Evolutionary conservation across 495 filamentous ascomycete species (phyloP).

Genomic region (Tuber borchii): DNA sequence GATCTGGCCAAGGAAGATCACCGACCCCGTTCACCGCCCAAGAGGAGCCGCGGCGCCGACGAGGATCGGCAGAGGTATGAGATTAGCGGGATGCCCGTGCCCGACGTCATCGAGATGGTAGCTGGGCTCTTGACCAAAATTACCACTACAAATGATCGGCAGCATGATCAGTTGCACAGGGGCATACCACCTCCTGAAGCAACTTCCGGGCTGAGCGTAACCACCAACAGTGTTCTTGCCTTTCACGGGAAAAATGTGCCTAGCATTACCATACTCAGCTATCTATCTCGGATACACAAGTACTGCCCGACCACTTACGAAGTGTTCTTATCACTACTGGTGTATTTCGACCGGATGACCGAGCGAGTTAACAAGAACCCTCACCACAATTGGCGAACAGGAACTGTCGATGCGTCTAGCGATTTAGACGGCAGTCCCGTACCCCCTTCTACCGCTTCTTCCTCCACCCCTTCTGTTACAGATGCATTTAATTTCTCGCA

Average conservation of each 20-base stretch:
- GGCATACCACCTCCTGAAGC: slow-evolving; percentile 58
- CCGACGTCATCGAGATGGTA: slow-evolving; percentile 99
- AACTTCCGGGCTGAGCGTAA: slow-evolving; percentile 59
- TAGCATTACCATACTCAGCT: slow-evolving; percentile 93
- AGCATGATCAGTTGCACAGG: slow-evolving; percentile 74
- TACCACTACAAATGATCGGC: slow-evolving; percentile 89
- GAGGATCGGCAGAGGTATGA: slow-evolving; percentile 56
- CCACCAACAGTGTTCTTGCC: slow-evolving; percentile 88
- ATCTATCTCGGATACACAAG: slow-evolving; percentile 93
- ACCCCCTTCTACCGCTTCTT: slow-evolving; percentile 17
- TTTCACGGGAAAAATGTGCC: slow-evolving; percentile 99
- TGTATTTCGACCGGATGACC: slow-evolving; percentile 99
- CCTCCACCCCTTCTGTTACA: slow-evolving; percentile 25
- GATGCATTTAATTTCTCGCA: slow-evolving; percentile 61
- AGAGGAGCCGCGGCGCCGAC: slow-evolving; percentile 24
- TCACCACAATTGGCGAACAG: slow-evolving; percentile 35
- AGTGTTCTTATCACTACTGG: slow-evolving; percentile 87
- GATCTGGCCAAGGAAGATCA: slow-evolving; percentile 36
- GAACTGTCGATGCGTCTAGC: slow-evolving; percentile 22
- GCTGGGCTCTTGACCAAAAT: slow-evolving; percentile 97
- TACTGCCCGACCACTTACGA: slow-evolving; percentile 99
- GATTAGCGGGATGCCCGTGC: slow-evolving; percentile 95
- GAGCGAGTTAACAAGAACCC: slow-evolving; percentile 72
- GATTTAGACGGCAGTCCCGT: slow-evolving; percentile 11
- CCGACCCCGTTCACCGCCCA: slow-evolving; percentile 22